Percentiles rank a stretch among this genome's conserved stretches.
Evolutionary conservation across 257 asterid species (phyloP).

Genomic region (Thymus quinquecostatus): DNA sequence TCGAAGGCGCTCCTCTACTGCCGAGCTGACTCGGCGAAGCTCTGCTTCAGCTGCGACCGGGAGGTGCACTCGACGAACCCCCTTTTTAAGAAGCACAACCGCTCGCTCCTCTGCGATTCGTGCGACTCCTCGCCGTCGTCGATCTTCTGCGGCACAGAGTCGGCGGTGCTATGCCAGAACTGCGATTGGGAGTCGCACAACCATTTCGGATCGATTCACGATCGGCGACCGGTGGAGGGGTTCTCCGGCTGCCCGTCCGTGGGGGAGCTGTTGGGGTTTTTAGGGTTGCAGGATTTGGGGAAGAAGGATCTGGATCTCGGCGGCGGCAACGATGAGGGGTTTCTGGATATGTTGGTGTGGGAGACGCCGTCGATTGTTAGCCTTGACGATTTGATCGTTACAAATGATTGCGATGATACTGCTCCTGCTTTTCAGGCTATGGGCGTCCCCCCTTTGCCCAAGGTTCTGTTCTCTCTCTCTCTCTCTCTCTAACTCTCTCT

Average conservation of each 20-base stretch:
- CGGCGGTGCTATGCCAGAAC: slow-evolving; percentile 76
- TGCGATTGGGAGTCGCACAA: slow-evolving; percentile 92
- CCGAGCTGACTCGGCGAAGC: slow-evolving; percentile 92
- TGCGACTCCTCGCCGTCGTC: slow-evolving; percentile 76
- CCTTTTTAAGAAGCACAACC: slow-evolving; percentile 78
- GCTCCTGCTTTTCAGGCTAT: slow-evolving; percentile 69
- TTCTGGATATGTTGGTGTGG: slow-evolving; percentile 78
- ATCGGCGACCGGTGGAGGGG: slow-evolving; percentile 86
- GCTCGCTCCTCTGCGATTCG: slow-evolving; percentile 78
- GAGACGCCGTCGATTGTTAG: slow-evolving; percentile 75
- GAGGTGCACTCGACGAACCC: slow-evolving; percentile 89
- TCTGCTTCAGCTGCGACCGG: slow-evolving; percentile 78
- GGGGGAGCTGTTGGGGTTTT: slow-evolving; percentile 52
- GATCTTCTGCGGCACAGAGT: slow-evolving; percentile 71
- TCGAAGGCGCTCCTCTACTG: slow-evolving; percentile 74
- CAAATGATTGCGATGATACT: slow-evolving; percentile 43
- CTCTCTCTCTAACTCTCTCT: not conserved
- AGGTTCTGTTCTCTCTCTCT: slow-evolving; percentile 55
- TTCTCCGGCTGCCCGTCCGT: slow-evolving; percentile 76
- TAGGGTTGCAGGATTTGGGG: slow-evolving; percentile 81
- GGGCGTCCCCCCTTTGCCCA: slow-evolving; percentile 94
- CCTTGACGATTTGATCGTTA: slow-evolving; percentile 71
- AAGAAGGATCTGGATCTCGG: slow-evolving; percentile 47
- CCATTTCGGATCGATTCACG: slow-evolving; percentile 49
- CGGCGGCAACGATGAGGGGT: slow-evolving; percentile 44